phyloP scores from a whole-genome alignment of 371 early-diverging fungal species.

The Vairimorpha ceranae region DNA sequence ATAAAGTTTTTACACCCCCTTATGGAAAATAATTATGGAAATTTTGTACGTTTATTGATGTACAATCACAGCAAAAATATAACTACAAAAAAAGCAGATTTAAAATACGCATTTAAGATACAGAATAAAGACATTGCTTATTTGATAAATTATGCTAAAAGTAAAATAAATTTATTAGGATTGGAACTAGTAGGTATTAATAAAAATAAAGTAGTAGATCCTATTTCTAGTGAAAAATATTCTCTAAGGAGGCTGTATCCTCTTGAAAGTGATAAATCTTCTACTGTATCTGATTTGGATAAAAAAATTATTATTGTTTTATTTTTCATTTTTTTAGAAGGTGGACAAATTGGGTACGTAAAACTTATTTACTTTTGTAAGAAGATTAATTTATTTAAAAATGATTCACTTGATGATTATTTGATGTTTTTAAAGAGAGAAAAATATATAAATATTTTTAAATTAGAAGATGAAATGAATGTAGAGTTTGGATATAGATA shows the following conservation, averaged over 20 bases:
- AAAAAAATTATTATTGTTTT: neutral
- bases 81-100: conserved; percentile 4
- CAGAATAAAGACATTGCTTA: neutral
- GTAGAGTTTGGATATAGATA: neutral
- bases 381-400: neutral
- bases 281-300: neutral
- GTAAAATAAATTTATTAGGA: conserved; percentile 2
- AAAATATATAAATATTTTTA: neutral
- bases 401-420: neutral
- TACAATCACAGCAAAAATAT: neutral
- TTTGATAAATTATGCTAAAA: neutral
- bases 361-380: neutral
- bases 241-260: conserved; percentile 17
- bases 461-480: neutral
- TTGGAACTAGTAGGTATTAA: conserved; percentile 26
- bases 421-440: conserved; percentile 2
- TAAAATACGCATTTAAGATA: conserved; percentile 3
- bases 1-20: neutral
- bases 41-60: conserved; percentile 26
- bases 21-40: conserved; percentile 19
- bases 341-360: too few species aligned
- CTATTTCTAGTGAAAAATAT: conserved; percentile 7
- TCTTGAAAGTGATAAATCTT: neutral
- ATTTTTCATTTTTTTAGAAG: neutral
- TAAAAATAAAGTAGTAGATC: conserved; percentile 1